A percentile compares a stretch with the other conserved stretches of the same genome.
These are phyloP conservation scores for Fusarium hostae DNA, from an alignment of 2,329 filamentous ascomycete genomes.

Conservation along the genomic window DNA sequence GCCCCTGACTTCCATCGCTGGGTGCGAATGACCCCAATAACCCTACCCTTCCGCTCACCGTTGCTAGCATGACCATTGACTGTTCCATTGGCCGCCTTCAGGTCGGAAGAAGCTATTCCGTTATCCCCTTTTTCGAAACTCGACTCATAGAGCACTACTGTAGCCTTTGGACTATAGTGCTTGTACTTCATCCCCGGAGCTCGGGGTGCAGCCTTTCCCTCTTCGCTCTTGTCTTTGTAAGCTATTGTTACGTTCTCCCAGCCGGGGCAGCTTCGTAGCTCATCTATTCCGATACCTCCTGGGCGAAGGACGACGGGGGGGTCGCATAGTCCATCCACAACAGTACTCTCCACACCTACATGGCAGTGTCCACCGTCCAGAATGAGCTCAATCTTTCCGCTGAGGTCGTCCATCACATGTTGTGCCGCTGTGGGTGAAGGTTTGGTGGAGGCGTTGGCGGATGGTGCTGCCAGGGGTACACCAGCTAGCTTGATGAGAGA, in stretches of 20 bases:
- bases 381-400: constrained; percentile 85
- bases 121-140: constrained; percentile 49
- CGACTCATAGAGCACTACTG: constrained; percentile 83
- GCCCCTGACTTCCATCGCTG: constrained; percentile 61
- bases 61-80: constrained; percentile 40
- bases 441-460: constrained; percentile 92
- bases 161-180: constrained; percentile 93
- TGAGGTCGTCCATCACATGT: constrained; percentile 87
- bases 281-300: constrained; percentile 86
- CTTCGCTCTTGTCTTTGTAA: constrained; percentile 80
- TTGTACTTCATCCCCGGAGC: constrained; percentile 99
- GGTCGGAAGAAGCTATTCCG: constrained; percentile 52
- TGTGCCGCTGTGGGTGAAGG: constrained; percentile 91
- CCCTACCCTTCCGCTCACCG: constrained; percentile 37
- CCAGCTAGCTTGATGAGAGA: constrained; percentile 84
- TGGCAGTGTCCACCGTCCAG: constrained; percentile 87
- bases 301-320: constrained; percentile 87
- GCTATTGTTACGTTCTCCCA: constrained; percentile 84
- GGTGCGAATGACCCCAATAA: constrained; percentile 67
- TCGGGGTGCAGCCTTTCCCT: constrained; percentile 73
- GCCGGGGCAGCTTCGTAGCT: constrained; percentile 76
- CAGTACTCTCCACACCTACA: constrained; percentile 95
- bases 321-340: constrained; percentile 86
- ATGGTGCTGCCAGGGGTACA: constrained; percentile 87
- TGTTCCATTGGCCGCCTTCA: constrained; percentile 41